Evolutionary conservation across 1,284 basidiomycete species (phyloP), one percentile per base, ranked within the genome.

Genomic region (Hymenochaete sp.): DNA sequence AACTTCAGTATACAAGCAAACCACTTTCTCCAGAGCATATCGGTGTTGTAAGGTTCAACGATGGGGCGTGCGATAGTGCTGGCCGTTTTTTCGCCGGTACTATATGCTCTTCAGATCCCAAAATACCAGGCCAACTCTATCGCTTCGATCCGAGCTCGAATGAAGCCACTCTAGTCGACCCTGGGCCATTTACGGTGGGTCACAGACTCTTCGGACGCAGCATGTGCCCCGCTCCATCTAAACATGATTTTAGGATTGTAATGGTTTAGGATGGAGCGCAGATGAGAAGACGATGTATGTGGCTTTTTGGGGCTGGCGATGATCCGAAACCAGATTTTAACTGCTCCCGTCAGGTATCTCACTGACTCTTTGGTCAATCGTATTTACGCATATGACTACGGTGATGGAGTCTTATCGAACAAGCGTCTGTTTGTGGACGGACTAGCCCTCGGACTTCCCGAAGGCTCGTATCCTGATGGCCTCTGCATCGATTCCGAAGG

Each of bases 1-100:
- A 52, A 19, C 57, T 77, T 29, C 58, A 62, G 41, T 75, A 78
- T 56, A 53, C 79, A 45, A 64, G 59, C 47, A 59, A 68, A 56
- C 77, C 79, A 10, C 58, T 82, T 6, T 62, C 68, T 11, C 53
- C 60, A 6, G 57, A 65, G 18, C 62, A 73, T 33, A 53, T 54
- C 18, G 56, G 63, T 8, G 61, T 71, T 52, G 73, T 70, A 18
- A 70, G 80, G 37, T 82, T 83, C 63, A 83, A 83, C 58, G 79
- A 82, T 55, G 81, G 80, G 29, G 79, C 70, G 3, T 82, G 79
- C 56, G 79, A 82, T 55, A 68, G 63, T 50, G 62, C 67, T 53
- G 80, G 80, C 4, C 70, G 78, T 33, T 82, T 77, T 57, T 73
- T 82, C 54, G 75, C 77, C 32, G 81, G 79, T 25, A 78, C 78